Evolutionary conservation across 345 rosid species (phyloP).

Genomic region (Populus pruinosa): DNA sequence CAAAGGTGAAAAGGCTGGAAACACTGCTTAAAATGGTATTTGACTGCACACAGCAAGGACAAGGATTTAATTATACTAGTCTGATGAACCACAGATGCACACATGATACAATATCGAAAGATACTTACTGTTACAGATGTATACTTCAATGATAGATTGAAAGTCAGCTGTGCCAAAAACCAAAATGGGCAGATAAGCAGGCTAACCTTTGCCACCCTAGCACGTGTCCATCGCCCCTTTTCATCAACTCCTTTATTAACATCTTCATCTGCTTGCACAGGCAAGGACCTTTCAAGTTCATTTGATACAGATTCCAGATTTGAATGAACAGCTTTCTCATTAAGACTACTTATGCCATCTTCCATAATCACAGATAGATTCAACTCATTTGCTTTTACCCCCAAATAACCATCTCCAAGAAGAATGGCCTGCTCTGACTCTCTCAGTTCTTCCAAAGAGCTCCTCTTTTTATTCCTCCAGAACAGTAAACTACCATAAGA

Average conservation of each 20-base stretch:
- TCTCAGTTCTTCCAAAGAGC: constrained; percentile 34
- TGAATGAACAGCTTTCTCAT: constrained; percentile 25
- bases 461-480: constrained; percentile 50
- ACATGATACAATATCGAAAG: constrained; percentile 2
- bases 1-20: constrained; percentile 88
- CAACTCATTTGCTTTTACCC: constrained; percentile 21
- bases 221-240: constrained; percentile 84
- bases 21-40: constrained; percentile 89
- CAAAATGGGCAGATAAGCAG: constrained; percentile 82
- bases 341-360: constrained; percentile 37
- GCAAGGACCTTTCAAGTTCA: constrained; percentile 26
- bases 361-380: constrained; percentile 23
- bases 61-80: constrained; percentile 9
- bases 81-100: not conserved
- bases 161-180: constrained; percentile 88
- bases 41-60: constrained; percentile 53
- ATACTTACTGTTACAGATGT: constrained; percentile 80
- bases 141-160: constrained; percentile 86
- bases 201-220: constrained; percentile 81
- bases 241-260: constrained; percentile 47
- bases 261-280: constrained; percentile 18
- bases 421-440: constrained; percentile 76
- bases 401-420: constrained; percentile 44
- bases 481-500: constrained; percentile 58
- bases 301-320: constrained; percentile 26